A percentile compares a stretch with the other conserved stretches of the same genome.
Evolutionary conservation across 805 yeast species (phyloP).

Genomic region (Zygoascus bituminiphila): DNA sequence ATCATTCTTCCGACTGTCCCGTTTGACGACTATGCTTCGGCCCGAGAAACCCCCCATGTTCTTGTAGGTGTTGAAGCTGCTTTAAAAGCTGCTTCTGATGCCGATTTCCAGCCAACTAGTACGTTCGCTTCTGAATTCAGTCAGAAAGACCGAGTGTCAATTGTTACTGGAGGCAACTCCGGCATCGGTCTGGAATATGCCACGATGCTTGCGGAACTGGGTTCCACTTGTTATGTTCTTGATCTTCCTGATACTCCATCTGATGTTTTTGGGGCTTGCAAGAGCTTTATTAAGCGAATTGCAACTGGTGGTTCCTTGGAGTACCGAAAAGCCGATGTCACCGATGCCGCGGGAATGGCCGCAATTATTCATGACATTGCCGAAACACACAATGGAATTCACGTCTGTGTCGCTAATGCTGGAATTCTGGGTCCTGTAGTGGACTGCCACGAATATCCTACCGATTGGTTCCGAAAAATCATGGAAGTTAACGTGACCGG

Average conservation of each 20-base stretch:
- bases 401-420: constrained; percentile 68
- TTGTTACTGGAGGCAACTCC: constrained; percentile 38
- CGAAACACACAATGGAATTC: constrained; percentile 45
- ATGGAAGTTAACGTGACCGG: constrained; percentile 64
- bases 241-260: constrained; percentile 23
- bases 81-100: constrained; percentile 19
- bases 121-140: constrained; percentile 33
- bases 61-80: constrained; percentile 26
- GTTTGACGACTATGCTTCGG: constrained; percentile 16
- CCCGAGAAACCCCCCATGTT: constrained; percentile 21
- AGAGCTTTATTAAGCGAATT: constrained; percentile 19
- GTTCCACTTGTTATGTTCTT: constrained; percentile 35
- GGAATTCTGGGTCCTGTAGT: constrained; percentile 39
- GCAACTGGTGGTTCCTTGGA: constrained; percentile 30
- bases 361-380: constrained; percentile 40
- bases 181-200: constrained; percentile 40
- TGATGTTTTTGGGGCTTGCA: constrained; percentile 20
- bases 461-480: constrained; percentile 52
- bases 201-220: constrained; percentile 36
- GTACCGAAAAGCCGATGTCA: constrained; percentile 41
- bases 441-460: constrained; percentile 49
- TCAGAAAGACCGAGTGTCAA: constrained; percentile 35
- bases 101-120: constrained; percentile 17
- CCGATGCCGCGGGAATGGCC: constrained; percentile 33
- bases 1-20: constrained; percentile 6